phyloP scores from a whole-genome alignment of 495 filamentous ascomycete genomes.

The Aspergillus funiculosus region DNA sequence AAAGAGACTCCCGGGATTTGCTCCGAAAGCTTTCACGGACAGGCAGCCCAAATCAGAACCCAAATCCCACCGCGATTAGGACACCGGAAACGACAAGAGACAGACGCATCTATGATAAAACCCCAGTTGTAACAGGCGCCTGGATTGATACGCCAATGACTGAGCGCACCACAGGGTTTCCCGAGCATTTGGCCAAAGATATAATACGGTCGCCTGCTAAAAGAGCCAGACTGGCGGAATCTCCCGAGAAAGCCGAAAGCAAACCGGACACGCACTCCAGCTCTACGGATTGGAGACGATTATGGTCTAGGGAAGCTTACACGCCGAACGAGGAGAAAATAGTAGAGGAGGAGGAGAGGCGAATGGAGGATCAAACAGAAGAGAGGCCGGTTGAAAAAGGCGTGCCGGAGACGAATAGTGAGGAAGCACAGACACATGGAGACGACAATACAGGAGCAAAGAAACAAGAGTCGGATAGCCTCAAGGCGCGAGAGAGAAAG shows the following conservation, averaged over 20 bases:
- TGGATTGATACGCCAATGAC: constrained; percentile 52
- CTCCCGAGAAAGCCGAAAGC: background rate
- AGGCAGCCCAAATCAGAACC: constrained; percentile 41
- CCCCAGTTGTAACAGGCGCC: constrained; percentile 45
- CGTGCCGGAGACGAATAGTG: background rate
- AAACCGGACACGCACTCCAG: background rate
- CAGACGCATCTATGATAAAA: constrained; percentile 38
- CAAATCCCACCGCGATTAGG: constrained; percentile 14
- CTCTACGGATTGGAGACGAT: background rate
- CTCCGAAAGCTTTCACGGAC: constrained; percentile 58
- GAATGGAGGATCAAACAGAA: background rate
- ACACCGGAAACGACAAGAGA: constrained; percentile 41
- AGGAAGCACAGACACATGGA: background rate
- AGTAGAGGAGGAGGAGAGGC: background rate
- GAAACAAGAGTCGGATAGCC: background rate
- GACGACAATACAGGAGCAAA: background rate
- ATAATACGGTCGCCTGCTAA: constrained; percentile 16
- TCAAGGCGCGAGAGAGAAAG: background rate
- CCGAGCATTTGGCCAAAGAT: constrained; percentile 28
- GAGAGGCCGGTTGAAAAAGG: background rate
- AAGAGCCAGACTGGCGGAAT: background rate
- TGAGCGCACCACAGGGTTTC: constrained; percentile 26
- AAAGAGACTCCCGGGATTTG: constrained; percentile 60
- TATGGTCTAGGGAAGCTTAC: background rate
- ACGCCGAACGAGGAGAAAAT: background rate